These are phyloP conservation scores for Penicillium salamii DNA, from an alignment of 495 filamentous ascomycete species.

Conservation along the genomic window DNA sequence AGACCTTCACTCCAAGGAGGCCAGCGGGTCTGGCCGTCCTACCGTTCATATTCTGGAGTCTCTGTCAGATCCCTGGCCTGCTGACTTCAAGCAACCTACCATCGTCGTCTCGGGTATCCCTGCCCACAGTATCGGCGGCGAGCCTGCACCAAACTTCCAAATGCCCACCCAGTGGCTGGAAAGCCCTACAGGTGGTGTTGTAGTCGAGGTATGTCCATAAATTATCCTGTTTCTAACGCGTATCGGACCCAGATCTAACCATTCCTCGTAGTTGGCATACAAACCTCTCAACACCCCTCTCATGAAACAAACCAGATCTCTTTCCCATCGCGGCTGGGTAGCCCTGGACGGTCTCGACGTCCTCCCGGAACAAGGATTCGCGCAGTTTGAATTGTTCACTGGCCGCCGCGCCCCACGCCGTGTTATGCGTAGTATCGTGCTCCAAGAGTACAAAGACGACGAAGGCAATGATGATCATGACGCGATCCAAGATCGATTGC, in stretches of 20 bases:
- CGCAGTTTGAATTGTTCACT: conserved; percentile 78
- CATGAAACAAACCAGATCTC: conserved; percentile 56
- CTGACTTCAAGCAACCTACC: conserved; percentile 60
- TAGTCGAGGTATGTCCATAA: conserved; percentile 58
- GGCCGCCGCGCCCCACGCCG: conserved; percentile 69
- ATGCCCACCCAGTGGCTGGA: conserved; percentile 69
- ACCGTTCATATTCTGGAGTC: conserved; percentile 55
- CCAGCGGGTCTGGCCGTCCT: conserved; percentile 20
- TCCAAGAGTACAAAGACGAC: conserved; percentile 39
- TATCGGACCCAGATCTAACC: conserved; percentile 5
- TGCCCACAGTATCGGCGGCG: conserved; percentile 59
- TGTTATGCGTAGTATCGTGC: conserved; percentile 55
- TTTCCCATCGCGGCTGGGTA: conserved; percentile 65
- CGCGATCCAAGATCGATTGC: conserved; percentile 31
- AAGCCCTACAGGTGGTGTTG: conserved; percentile 75
- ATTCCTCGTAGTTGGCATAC: conserved; percentile 57
- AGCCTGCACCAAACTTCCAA: conserved; percentile 64
- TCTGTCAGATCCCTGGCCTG: conserved; percentile 60
- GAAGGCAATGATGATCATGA: conserved; percentile 35
- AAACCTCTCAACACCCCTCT: conserved; percentile 70
- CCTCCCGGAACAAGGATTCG: conserved; percentile 74
- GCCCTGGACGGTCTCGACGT: conserved; percentile 75
- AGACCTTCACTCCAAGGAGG: conserved; percentile 23
- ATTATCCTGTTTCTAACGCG: background rate
- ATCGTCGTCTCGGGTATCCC: conserved; percentile 75